phyloP scores from a whole-genome alignment of 129 eudicot species.

The Cynara cardunculus region DNA sequence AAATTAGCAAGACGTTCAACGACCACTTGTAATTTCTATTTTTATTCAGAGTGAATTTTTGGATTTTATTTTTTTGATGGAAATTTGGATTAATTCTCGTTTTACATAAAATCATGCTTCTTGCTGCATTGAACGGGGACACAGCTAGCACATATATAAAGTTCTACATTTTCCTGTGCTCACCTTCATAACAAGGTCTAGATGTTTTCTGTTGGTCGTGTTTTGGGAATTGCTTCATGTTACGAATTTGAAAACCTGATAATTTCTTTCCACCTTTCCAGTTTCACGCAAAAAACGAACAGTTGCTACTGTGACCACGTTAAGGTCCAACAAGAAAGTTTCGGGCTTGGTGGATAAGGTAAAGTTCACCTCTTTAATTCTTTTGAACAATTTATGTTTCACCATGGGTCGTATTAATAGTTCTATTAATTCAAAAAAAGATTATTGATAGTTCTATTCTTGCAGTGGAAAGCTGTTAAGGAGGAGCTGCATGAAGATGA shows the following conservation, averaged over 20 bases:
- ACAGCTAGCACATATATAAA: background rate
- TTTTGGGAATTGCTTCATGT: background rate
- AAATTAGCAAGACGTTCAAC: background rate
- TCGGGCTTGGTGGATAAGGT: constrained; percentile 99
- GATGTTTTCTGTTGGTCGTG: background rate
- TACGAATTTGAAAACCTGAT: background rate
- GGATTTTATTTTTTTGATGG: background rate
- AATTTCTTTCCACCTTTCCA: constrained; percentile 25
- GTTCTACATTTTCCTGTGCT: background rate
- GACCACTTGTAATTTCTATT: background rate
- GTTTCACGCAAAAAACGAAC: constrained; percentile 66
- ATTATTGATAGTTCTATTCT: background rate
- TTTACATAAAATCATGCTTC: background rate
- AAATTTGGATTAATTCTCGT: background rate
- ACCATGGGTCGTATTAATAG: background rate
- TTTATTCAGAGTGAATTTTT: background rate
- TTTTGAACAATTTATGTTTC: background rate
- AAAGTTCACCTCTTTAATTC: background rate
- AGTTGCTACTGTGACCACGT: constrained; percentile 47
- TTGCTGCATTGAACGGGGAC: too few species aligned
- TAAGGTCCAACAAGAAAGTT: constrained; percentile 91
- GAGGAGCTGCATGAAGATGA: constrained; percentile 78
- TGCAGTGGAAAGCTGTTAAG: constrained; percentile 97
- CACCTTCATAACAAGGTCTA: background rate
- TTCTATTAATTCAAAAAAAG: background rate